Conservation (phyloP, 768 basidiomycete species). For the Sistotremastrum niveocremeum region DNA sequence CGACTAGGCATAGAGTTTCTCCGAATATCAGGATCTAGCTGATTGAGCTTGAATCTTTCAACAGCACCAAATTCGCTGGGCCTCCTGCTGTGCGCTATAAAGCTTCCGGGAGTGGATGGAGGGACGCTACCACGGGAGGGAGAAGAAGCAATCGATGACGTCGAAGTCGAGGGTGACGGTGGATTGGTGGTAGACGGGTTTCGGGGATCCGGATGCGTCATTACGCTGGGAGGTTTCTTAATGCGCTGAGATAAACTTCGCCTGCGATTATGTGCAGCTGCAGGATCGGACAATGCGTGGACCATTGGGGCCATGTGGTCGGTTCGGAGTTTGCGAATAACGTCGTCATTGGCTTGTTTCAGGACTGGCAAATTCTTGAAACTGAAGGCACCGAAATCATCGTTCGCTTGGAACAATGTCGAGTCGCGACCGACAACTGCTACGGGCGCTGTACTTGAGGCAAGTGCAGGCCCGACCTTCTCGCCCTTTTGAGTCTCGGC, state of each 20-base stretch:
- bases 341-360: conserved; percentile 97
- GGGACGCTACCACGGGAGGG: conserved; percentile 64
- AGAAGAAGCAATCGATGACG: conserved; percentile 82
- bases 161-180: conserved; percentile 85
- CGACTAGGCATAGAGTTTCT: conserved; percentile 81
- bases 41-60: conserved; percentile 76
- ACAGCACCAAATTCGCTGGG: conserved; percentile 83
- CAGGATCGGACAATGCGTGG: conserved; percentile 58
- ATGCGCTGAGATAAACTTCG: conserved; percentile 72
- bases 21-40: conserved; percentile 65
- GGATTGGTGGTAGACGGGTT: conserved; percentile 58
- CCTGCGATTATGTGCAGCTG: conserved; percentile 44
- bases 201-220: conserved; percentile 47
- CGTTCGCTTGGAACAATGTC: conserved; percentile 44
- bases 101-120: conserved; percentile 58
- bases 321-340: conserved; percentile 88
- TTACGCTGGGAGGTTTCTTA: conserved; percentile 71
- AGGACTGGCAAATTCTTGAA: conserved; percentile 94
- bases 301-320: conserved; percentile 74
- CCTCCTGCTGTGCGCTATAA: conserved; percentile 56
- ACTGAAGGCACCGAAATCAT: conserved; percentile 95
- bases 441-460: conserved; percentile 17
- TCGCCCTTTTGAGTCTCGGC: conserved; percentile 23
- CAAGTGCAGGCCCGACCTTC: conserved; percentile 10
- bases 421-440: conserved; percentile 28